Evolutionary conservation across 768 basidiomycete species (phyloP).

Genomic region (Lactarius tabidus): DNA sequence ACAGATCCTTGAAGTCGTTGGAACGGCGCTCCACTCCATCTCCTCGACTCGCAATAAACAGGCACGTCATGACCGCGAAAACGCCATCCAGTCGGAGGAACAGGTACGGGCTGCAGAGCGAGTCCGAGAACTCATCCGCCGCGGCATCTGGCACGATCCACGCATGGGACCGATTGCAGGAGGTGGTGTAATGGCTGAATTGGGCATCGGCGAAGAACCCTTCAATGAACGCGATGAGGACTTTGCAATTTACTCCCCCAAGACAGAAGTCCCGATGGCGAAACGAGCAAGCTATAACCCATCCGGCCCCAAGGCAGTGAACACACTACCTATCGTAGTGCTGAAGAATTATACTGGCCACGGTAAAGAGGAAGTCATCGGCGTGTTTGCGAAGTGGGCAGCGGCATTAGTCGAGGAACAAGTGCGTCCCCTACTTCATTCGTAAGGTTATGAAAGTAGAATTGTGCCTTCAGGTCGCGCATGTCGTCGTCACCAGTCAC

Average conservation of each 20-base stretch:
- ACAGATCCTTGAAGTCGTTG: slow-evolving; percentile 77
- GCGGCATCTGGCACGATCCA: slow-evolving; percentile 83
- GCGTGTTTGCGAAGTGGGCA: slow-evolving; percentile 79
- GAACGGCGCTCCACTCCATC: slow-evolving; percentile 63
- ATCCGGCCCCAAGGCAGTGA: slow-evolving; percentile 46
- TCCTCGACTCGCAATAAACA: slow-evolving; percentile 45
- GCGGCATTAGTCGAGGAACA: slow-evolving; percentile 77
- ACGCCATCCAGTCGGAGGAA: slow-evolving; percentile 37
- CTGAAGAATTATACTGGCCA: slow-evolving; percentile 70
- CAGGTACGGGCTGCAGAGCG: slow-evolving; percentile 37
- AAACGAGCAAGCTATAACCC: slow-evolving; percentile 1
- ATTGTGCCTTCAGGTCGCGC: slow-evolving; percentile 62
- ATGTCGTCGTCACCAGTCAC: slow-evolving; percentile 88
- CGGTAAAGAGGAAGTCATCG: slow-evolving; percentile 65
- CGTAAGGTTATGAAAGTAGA: background rate
- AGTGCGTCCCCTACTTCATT: slow-evolving; percentile 37
- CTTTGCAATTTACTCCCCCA: slow-evolving; percentile 6
- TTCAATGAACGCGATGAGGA: slow-evolving; percentile 39
- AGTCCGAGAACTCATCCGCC: slow-evolving; percentile 45
- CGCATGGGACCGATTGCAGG: slow-evolving; percentile 82
- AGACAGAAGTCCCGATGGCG: background rate
- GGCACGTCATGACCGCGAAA: slow-evolving; percentile 39
- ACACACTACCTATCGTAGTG: slow-evolving; percentile 78
- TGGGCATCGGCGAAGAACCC: slow-evolving; percentile 76
- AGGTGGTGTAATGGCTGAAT: slow-evolving; percentile 80